phyloP scores from a whole-genome alignment of 139 green algal species.

The Diplosphaera chodatii region DNA sequence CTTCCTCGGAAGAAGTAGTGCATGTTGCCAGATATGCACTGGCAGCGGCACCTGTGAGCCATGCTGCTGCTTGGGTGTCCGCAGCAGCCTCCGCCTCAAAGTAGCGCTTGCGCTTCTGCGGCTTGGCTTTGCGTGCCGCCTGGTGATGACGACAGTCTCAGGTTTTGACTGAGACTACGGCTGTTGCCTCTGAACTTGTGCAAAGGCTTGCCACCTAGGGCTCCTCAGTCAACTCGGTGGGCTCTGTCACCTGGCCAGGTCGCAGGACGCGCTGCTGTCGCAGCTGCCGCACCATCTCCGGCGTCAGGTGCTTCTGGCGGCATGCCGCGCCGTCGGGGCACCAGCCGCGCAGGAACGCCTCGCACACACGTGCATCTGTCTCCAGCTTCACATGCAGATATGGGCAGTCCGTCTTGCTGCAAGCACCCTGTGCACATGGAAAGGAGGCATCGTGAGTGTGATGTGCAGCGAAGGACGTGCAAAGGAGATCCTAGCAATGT shows the following conservation, averaged over 20 bases:
- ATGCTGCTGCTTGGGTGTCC: background rate
- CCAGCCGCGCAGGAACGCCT: slow-evolving; percentile 49
- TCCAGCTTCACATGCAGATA: slow-evolving; percentile 59
- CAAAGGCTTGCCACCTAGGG: too few relatives aligned
- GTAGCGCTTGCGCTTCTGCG: background rate
- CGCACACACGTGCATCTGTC: slow-evolving; percentile 39
- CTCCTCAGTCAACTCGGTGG: too few relatives aligned
- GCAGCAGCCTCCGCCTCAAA: background rate
- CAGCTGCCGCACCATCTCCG: slow-evolving; percentile 35
- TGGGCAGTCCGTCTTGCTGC: slow-evolving; percentile 48
- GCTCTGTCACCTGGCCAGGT: too few relatives aligned
- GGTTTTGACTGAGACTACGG: too few relatives aligned
- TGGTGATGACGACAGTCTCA: background rate
- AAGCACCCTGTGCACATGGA: slow-evolving; percentile 37
- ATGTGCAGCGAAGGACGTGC: too few relatives aligned
- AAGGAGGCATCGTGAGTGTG: too few relatives aligned
- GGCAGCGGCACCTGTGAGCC: too few relatives aligned
- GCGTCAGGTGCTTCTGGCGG: slow-evolving; percentile 50
- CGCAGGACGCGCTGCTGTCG: background rate
- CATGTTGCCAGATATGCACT: too few relatives aligned
- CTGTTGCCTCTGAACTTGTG: too few relatives aligned
- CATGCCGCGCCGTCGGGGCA: slow-evolving; percentile 49
- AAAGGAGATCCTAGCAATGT: too few relatives aligned
- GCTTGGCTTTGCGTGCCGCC: background rate
- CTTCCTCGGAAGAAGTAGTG: too few relatives aligned